Conservation (phyloP, 1,284 basidiomycete species). For the Kwoniella shivajii region DNA sequence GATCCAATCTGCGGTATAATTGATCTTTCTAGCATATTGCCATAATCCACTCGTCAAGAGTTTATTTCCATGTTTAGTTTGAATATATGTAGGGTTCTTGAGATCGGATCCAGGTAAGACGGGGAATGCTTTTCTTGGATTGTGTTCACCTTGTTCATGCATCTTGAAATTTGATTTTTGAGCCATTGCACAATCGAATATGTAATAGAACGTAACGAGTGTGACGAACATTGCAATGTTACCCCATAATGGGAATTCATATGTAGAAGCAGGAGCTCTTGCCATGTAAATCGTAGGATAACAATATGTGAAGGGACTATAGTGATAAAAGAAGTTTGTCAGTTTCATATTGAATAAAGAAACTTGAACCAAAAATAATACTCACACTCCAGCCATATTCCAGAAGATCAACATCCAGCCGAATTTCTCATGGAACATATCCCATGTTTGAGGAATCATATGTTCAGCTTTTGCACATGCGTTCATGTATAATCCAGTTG, state of each 20-base stretch:
- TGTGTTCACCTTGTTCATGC: constrained; percentile 86
- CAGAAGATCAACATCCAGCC: constrained; percentile 96
- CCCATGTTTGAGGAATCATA: constrained; percentile 99
- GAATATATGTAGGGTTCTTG: constrained; percentile 85
- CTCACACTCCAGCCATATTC: constrained; percentile 84
- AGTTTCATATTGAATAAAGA: constrained; percentile 54
- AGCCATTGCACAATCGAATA: constrained; percentile 88
- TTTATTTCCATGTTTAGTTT: constrained; percentile 83
- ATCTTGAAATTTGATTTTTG: constrained; percentile 99
- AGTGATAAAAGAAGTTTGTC: constrained; percentile 1
- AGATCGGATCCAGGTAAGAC: constrained; percentile 86
- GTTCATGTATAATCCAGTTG: constrained; percentile 94
- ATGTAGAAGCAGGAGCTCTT: constrained; percentile 83
- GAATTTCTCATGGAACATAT: constrained; percentile 97
- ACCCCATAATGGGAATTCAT: constrained; percentile 73
- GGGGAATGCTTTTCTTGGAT: constrained; percentile 89
- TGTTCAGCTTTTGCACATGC: constrained; percentile 94
- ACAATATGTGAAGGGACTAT: constrained; percentile 71
- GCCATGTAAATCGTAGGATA: constrained; percentile 99
- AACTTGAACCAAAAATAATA: background rate
- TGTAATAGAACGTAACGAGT: constrained; percentile 81
- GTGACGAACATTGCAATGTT: constrained; percentile 55
- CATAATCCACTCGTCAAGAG: constrained; percentile 61
- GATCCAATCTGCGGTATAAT: constrained; percentile 56
- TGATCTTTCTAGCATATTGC: constrained; percentile 73